Evolutionary conservation across 2,329 filamentous ascomycete species (phyloP), one percentile per base, ranked within the genome.

Genomic region (Didymella arachidicola): DNA sequence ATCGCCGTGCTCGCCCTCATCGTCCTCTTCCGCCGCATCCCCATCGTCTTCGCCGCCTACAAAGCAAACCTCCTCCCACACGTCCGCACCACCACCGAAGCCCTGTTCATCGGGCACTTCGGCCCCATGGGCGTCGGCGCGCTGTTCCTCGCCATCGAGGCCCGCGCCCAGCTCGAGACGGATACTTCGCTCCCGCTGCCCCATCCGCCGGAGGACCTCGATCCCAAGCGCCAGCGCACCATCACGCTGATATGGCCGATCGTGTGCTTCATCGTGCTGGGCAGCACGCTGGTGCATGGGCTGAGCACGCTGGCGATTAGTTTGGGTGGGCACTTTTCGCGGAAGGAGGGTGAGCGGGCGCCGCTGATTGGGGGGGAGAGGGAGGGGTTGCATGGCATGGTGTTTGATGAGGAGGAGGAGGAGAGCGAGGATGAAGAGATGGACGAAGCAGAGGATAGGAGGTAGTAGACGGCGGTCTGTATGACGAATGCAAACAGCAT

Each of bases 91-190:
- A 79, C 79, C 22, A 77, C 78, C 6, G 84, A 86, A 69, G 83
- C 83, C 0, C 67, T 86, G 0, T 86, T 86, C 69, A 79, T 78
- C 42, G 83, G 84, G 0, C 84, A 86, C 65, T 86, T 86, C 57
- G 83, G 83, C 0, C 83, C 83, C 8, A 86, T 86, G 79, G 84
- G 84, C 18, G 78, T 86, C 1, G 84, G 83, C 2, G 84, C 81
- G 0, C 70, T 86, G 7, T 86, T 86, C 71, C 78, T 86, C 1
- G 82, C 83, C 1, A 84, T 86, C 44, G 84, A 86, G 74, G 81
- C 82, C 0, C 73, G 83, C 25, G 82, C 81, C 0, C 77, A 83
- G 57, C 75, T 86, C 0, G 83, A 86, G 63, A 84, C 78, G 0
- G 80, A 78, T 10, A 79, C 77, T 0, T 80, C 79, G 4, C 63